Conservation (phyloP, 208 protist species). For the Herpetomonas tarakana region DNA sequence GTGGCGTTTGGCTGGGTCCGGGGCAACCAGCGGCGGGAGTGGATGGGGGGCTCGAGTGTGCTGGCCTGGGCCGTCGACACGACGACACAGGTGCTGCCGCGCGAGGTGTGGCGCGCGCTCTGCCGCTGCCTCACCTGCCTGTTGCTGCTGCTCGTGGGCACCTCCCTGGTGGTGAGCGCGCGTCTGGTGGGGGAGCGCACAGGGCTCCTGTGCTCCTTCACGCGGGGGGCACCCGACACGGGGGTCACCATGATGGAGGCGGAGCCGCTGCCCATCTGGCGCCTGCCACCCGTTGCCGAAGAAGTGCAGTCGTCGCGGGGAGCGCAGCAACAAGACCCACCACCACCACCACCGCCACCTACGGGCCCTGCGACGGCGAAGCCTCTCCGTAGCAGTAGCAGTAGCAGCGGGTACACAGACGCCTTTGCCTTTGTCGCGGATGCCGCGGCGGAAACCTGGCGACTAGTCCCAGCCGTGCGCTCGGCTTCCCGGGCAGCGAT, state of each 20-base stretch:
- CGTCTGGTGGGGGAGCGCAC: neutral
- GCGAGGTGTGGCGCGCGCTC: neutral
- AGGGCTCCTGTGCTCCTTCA: too few species aligned
- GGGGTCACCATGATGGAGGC: too few species aligned
- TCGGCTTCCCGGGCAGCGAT: too few species aligned
- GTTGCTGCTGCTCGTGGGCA: neutral
- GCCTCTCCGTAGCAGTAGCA: too few species aligned
- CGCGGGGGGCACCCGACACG: too few species aligned
- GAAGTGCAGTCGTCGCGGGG: neutral
- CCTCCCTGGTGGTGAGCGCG: neutral
- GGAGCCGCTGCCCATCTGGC: neutral
- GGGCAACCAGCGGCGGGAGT: neutral
- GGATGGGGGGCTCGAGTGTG: neutral
- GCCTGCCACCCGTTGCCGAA: slow-evolving; percentile 1
- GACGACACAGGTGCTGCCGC: neutral
- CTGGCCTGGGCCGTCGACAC: slow-evolving; percentile 1
- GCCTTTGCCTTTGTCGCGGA: too few species aligned
- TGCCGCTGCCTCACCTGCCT: neutral
- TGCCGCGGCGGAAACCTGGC: too few species aligned
- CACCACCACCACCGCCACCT: too few species aligned
- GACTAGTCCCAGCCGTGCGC: too few species aligned
- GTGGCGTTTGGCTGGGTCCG: slow-evolving; percentile 2
- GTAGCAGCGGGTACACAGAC: too few species aligned
- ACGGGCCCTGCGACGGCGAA: too few species aligned
- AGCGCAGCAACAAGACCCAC: neutral